Evolutionary conservation across 2,329 filamentous ascomycete genomes (phyloP), one percentile per base, ranked within the genome.

Genomic region (Geosmithia putterillii): DNA sequence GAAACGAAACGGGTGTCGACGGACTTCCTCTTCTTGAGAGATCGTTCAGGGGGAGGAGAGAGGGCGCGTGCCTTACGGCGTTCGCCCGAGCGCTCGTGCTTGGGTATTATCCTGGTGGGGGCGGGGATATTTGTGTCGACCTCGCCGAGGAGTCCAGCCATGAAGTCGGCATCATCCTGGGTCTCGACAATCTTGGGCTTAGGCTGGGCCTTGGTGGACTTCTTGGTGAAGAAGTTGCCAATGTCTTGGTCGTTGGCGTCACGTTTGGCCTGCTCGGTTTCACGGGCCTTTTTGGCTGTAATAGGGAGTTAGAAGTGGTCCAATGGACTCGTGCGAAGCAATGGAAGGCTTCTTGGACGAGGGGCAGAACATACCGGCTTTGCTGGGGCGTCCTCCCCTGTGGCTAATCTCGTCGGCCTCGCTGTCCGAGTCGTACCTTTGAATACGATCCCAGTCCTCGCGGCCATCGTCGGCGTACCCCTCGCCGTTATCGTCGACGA

Each of bases 401-500:
- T 57, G 52, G 4, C 62, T 58, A 42, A 53, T 44, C 8, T 63
- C 57, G 10, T 58, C 51, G 3, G 53, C 54, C 37, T 94, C 86
- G 48, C 80, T 89, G 47, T 92, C 87, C 32, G 81, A 84, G 48
- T 82, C 74, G 59, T 83, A 77, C 49, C 74, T 70, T 46, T 71
- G 71, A 50, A 82, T 73, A 53, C 83, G 77, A 62, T 90, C 81
- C 89, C 90, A 90, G 54, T 96, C 92, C 64, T 95, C 89, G 44
- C 92, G 82, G 47, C 92, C 92, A 57, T 96, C 92, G 59, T 96
- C 90, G 51, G 87, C 90, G 57, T 98, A 98, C 34, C 92, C 90
- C 59, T 90, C 87, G 56, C 90, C 90, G 67, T 95, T 94, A 66
- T 98, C 92, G 67, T 96, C 92, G 47, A 98, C 89, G 42, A 98